phyloP scores from a whole-genome alignment of 345 rosid species.

The Heritiera fomes region DNA sequence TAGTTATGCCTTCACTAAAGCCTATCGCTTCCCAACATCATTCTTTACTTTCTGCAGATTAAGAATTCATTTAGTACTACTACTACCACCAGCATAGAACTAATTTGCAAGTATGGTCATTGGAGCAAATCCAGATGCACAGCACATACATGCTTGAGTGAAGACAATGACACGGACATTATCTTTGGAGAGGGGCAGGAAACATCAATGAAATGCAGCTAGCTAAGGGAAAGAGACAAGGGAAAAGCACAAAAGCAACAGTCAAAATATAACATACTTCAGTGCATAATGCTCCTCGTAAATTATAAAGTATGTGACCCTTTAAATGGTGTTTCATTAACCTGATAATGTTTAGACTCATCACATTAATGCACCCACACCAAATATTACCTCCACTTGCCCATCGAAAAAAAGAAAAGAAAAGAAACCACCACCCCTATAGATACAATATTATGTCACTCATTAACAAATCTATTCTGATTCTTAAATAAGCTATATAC shows the following conservation, averaged over 20 bases:
- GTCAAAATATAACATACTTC: neutral
- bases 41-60: neutral
- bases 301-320: neutral
- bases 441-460: neutral
- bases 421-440: neutral
- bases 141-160: neutral
- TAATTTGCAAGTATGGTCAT: neutral
- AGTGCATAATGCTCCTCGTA: neutral
- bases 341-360: neutral
- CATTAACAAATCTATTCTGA: neutral
- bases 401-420: neutral
- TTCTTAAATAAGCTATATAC: slow-evolving; percentile 1
- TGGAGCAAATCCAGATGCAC: neutral
- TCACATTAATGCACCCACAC: neutral
- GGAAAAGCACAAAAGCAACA: neutral
- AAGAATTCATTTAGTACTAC: neutral
- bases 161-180: neutral
- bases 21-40: neutral
- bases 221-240: neutral
- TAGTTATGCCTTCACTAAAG: neutral
- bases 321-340: neutral
- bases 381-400: neutral
- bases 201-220: neutral
- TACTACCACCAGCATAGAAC: neutral
- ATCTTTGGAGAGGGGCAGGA: neutral